phyloP scores from a whole-genome alignment of 768 basidiomycete genomes.

The Pleurotus platypus region DNA sequence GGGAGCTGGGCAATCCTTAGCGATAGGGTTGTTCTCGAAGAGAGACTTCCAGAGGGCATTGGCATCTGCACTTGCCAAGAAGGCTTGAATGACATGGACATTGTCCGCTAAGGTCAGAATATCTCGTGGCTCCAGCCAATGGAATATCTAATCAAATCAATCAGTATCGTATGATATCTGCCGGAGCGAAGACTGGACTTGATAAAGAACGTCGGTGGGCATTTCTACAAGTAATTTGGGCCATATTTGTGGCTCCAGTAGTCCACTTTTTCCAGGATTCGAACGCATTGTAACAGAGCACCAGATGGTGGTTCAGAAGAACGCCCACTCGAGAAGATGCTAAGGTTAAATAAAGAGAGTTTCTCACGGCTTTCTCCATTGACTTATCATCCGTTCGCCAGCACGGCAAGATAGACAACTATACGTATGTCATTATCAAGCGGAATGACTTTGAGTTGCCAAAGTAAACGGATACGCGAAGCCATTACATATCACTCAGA shows the following conservation, averaged over 20 bases:
- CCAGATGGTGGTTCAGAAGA: no score
- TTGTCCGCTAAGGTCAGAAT: neutral
- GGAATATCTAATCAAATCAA: conserved; percentile 3
- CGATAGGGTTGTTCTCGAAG: conserved; percentile 2
- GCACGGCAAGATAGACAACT: no score
- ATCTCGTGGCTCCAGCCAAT: conserved; percentile 1
- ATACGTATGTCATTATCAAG: no score
- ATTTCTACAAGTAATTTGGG: neutral
- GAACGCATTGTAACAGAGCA: no score
- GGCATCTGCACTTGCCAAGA: neutral
- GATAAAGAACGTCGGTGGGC: conserved; percentile 4
- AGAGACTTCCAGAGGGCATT: neutral
- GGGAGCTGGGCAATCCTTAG: conserved; percentile 5
- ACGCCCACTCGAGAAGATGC: no score
- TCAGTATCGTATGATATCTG: neutral
- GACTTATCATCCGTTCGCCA: no score
- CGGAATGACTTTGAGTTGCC: no score
- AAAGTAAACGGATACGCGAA: no score
- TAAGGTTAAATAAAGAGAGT: no score
- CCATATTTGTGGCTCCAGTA: neutral
- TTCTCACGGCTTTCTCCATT: no score
- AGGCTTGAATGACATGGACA: neutral
- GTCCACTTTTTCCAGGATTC: no score
- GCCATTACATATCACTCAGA: no score
- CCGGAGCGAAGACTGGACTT: neutral